Base-by-base conservation (phyloP, 768 basidiomycete genomes). In the Clitopilus passeckerianus region DNA sequence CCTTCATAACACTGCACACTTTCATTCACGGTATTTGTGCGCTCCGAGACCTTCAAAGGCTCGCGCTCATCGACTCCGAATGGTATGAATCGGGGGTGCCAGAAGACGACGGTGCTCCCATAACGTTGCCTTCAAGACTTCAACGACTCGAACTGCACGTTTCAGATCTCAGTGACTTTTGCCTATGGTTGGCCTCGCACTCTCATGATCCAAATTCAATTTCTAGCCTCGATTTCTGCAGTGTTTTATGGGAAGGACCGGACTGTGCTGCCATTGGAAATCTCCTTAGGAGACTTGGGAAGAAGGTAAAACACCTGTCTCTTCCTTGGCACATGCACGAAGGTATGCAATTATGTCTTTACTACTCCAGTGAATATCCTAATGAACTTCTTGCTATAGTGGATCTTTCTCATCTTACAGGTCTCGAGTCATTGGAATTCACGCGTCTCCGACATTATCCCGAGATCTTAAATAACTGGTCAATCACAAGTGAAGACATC, bases 271-370 rank as follows among this genome's bases (percentile, higher is more conserved):
- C 65, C 27, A 65, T 68, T 56, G 66, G 62, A 23, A 61, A 62
- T 56, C 66, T 70, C 61, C 59, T 70, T 35, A 61, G 66, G 34
- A 57, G 59, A 22, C 62, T 70, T 8, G 69, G 69, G 20, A 60
- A 64, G 4, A 61, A 59, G n/a, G 57, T 70, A 41, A 63, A 66
- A 54, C 67, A 70, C 41, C 61, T 70, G 18, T 61, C 64, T 27
- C 61, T 70, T 22, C 65, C 69, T 12, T 65, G 64, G 61, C 66
- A 65, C 34, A 64, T 68, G 16, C 65, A 64, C 15, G 66, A 70
- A 65, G 64, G 69, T 70, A 59, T 37, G 67, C 37, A 50, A 12
- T 9, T 5, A 18, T 50, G n/a, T 9, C 18, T 10, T 50, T n/a
- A 9, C 22, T 50, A 23, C 46, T 50, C 27, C 27, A 3, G 27